These are phyloP conservation scores for Mycosarcoma maydis DNA, from an alignment of 1,284 basidiomycete species.

Conservation along the genomic window DNA sequence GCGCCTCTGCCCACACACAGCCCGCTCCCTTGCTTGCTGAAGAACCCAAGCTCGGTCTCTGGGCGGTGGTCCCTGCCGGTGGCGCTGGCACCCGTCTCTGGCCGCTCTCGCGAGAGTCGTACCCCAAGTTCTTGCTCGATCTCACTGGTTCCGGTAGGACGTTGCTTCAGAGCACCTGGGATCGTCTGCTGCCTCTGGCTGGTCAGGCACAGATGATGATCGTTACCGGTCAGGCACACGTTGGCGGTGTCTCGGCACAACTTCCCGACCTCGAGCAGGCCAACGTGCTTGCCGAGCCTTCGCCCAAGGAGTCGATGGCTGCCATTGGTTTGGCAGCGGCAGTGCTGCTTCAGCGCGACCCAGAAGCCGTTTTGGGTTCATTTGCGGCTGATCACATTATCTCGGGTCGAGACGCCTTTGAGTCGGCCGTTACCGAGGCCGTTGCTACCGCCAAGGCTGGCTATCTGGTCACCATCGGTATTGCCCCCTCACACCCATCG, in stretches of 20 bases:
- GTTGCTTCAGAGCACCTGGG: slow-evolving; percentile 63
- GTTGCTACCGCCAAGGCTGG: slow-evolving; percentile 63
- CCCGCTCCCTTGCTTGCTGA: slow-evolving; percentile 53
- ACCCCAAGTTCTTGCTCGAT: slow-evolving; percentile 65
- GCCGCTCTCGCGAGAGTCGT: slow-evolving; percentile 62
- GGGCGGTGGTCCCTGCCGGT: slow-evolving; percentile 65
- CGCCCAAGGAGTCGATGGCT: slow-evolving; percentile 64
- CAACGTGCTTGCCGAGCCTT: slow-evolving; percentile 64
- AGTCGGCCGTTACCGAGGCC: slow-evolving; percentile 64
- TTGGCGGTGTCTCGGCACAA: slow-evolving; percentile 56
- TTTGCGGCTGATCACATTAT: slow-evolving; percentile 67
- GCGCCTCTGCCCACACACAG: slow-evolving; percentile 27
- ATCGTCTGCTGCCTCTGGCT: slow-evolving; percentile 59
- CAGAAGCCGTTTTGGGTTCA: slow-evolving; percentile 64
- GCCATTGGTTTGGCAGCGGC: slow-evolving; percentile 66
- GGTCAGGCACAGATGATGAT: slow-evolving; percentile 59
- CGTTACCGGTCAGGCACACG: slow-evolving; percentile 61
- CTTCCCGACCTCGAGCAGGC: slow-evolving; percentile 50
- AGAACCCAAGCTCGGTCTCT: slow-evolving; percentile 62
- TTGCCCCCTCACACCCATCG: slow-evolving; percentile 65
- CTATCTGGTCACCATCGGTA: slow-evolving; percentile 66
- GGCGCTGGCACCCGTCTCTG: slow-evolving; percentile 65
- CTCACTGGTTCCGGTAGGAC: slow-evolving; percentile 61
- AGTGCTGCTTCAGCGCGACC: slow-evolving; percentile 60
- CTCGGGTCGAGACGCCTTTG: slow-evolving; percentile 64